Conservation (phyloP, 768 basidiomycete species). For the Boletus eberwhitei region DNA sequence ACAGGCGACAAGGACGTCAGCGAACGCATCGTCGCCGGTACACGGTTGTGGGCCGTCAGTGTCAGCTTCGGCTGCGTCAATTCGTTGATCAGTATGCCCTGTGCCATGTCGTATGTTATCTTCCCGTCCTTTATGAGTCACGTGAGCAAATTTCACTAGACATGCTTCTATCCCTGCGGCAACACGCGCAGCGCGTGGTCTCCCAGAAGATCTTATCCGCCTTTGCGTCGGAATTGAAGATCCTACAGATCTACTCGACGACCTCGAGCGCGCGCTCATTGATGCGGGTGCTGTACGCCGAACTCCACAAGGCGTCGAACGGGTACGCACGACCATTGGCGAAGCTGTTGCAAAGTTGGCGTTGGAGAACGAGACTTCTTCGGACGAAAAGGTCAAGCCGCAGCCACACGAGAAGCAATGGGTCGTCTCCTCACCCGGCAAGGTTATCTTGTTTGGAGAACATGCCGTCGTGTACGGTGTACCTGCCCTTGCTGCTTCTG, state of each 20-base stretch:
- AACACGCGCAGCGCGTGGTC: constrained; percentile 89
- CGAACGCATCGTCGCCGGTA: constrained; percentile 89
- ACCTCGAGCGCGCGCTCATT: constrained; percentile 89
- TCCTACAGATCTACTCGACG: constrained; percentile 86
- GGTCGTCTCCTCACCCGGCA: constrained; percentile 94
- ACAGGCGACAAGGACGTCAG: constrained; percentile 89
- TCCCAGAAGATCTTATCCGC: constrained; percentile 98
- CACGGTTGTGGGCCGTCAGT: constrained; percentile 94
- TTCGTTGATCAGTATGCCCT: constrained; percentile 98
- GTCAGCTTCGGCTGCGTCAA: constrained; percentile 99
- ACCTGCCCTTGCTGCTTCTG: constrained; percentile 93
- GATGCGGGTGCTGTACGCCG: constrained; percentile 84
- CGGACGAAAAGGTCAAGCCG: not conserved
- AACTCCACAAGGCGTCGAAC: constrained; percentile 39
- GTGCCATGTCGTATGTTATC: constrained; percentile 93
- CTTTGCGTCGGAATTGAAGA: constrained; percentile 99
- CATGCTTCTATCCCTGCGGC: constrained; percentile 98
- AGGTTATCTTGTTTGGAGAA: constrained; percentile 97
- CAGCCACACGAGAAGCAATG: constrained; percentile 51
- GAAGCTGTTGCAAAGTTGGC: constrained; percentile 71
- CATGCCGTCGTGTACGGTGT: constrained; percentile 98
- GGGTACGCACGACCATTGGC: constrained; percentile 48
- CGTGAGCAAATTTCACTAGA: constrained; percentile 29
- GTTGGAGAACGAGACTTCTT: constrained; percentile 27
- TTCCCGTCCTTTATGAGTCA: not conserved